Conservation (phyloP, 2,329 filamentous ascomycete genomes). For the Aspergillus quadrilineatus region DNA sequence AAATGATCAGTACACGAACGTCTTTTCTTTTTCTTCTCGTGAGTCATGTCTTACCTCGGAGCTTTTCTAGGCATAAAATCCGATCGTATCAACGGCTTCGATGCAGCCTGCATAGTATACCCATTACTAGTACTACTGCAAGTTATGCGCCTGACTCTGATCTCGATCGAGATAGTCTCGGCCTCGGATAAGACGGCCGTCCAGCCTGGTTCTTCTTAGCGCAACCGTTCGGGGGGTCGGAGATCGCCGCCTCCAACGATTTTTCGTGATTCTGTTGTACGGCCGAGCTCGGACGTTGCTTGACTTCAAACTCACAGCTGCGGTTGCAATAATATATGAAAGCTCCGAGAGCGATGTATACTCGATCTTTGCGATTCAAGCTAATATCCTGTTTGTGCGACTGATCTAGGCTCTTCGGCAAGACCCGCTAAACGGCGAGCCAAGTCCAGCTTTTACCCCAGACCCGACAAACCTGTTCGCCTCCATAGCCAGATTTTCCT, state of each 20-base stretch:
- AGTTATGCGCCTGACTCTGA: neutral
- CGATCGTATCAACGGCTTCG: neutral
- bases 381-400: neutral
- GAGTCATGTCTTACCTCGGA: neutral
- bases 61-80: neutral
- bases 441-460: slow-evolving; percentile 3
- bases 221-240: neutral
- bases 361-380: neutral
- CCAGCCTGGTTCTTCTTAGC: neutral
- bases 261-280: neutral
- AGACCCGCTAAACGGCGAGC: neutral
- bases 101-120: neutral
- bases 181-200: slow-evolving; percentile 6
- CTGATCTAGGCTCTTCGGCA: slow-evolving; percentile 2
- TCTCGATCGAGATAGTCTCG: slow-evolving; percentile 1
- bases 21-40: neutral
- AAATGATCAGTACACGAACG: neutral
- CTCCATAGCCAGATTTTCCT: neutral
- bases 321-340: neutral
- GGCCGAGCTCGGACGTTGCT: slow-evolving; percentile 2
- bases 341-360: neutral
- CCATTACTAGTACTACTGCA: neutral
- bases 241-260: neutral
- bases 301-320: neutral
- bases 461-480: neutral